Base-by-base conservation (phyloP, 345 rosid species). In the Lumnitzera littorea region DNA sequence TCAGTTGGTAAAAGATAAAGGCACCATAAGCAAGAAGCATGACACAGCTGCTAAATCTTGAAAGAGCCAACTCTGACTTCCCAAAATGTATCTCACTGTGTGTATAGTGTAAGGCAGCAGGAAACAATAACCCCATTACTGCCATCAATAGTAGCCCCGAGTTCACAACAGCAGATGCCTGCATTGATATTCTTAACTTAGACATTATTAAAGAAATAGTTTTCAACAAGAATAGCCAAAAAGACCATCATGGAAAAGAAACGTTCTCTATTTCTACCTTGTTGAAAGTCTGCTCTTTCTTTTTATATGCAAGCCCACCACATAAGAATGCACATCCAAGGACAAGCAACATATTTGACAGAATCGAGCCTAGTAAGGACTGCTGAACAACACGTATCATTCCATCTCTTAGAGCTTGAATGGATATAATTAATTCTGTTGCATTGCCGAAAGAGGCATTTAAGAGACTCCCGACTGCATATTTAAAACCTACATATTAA, bases 401-500 rank as follows among this genome's bases (percentile, higher is more conserved):
- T 58, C 82, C 80, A 52, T 57, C 68, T 76, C 70, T 85, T 73
- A 89, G 70, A 56, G 98, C 96, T 57, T 87, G 83, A 55, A 89
- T 84, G 2, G 96, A 91, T 78, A 92, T 92, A 64, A 92, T 89
- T 69, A 92, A 58, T 70, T 92, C 96, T 5, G 96, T 92, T 48
- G 94, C 98, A 67, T 92, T 92, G 59, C 98, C 98, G 73, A 89
- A 89, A 61, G 96, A 87, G 20, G 98, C 98, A 60, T 92, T 92
- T 25, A 92, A 68, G 60, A 92, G 96, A 27, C 96, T 96, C 48
- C 98, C 95, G 72, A 87, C 96, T 87, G 82, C 74, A 72, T 15
- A 64, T 65, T 57, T 24, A 62, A 53, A 63, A 53, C 48, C 62
- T 62, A 58, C 50, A 58, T 48, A 53, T 56, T 58, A 66, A 46